Base-by-base conservation (phyloP, 2,329 filamentous ascomycete genomes). In the Tothia fuscella region DNA sequence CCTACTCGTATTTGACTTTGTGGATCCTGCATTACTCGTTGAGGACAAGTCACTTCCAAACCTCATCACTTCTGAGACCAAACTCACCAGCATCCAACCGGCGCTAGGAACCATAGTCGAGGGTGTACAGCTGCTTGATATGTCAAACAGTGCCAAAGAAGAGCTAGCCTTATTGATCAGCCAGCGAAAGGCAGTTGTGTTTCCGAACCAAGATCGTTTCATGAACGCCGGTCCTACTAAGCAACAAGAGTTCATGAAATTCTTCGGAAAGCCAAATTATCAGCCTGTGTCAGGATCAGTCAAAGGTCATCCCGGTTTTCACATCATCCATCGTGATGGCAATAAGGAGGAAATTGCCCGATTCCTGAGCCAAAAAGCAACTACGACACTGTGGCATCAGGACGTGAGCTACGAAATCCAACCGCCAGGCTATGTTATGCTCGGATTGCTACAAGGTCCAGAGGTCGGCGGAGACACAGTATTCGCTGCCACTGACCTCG, bases 171-270 rank as follows among this genome's bases (percentile, higher is more conserved):
- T 60, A 37, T 47, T 61, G 37, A 58, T 60, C 33, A 56, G 56
- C 4, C 56, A 61, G 47, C 52, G 58, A 46, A 68, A 67, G 39
- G 65, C 71, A 13, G 59, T 68, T 10, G 66, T 67, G 25, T 70
- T 71, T 54, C 65, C 66, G n/a, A 59, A 69, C 25, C 65, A 71
- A 45, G 66, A 72, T 43, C n/a, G n/a, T n/a, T 59, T 70, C 36
- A 62, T 67, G 20, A 59, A 65, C 45, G 59, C 59, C 14, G 63
- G 65, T 6, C 64, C 63, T 3, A 58, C 56, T 4, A 53, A 51
- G 10, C 64, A 65, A 48, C 60, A 65, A 39, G 53, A 59, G 2
- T 68, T 67, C 44, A 65, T 65, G 53, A 53, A 60, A 31, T 55
- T 67, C 43, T 68, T 67, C 49, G 65, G 65, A 14, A 63, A 64